These are phyloP conservation scores for Umbelopsis sp. DNA, from an alignment of 371 early-diverging fungal species.

Conservation along the genomic window DNA sequence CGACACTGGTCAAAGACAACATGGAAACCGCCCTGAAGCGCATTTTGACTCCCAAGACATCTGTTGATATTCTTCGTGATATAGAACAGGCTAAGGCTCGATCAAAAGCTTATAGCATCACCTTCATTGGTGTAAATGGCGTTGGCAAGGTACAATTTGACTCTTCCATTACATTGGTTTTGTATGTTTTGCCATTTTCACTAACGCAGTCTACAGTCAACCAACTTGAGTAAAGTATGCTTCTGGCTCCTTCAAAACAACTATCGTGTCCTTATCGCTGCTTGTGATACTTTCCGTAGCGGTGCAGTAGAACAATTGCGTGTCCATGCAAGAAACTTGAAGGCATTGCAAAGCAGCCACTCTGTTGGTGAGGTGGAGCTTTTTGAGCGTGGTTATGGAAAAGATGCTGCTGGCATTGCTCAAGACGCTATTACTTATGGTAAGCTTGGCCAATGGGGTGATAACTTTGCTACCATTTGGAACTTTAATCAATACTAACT, in stretches of 20 bases:
- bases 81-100: slow-evolving; percentile 75
- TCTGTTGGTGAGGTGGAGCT: slow-evolving; percentile 79
- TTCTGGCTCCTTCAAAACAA: slow-evolving; percentile 98
- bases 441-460: slow-evolving; percentile 25
- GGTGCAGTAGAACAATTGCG: slow-evolving; percentile 99
- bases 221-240: slow-evolving; percentile 97
- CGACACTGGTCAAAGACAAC: slow-evolving; percentile 72
- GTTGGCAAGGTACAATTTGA: slow-evolving; percentile 73
- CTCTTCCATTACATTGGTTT: too few relatives aligned
- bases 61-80: slow-evolving; percentile 94
- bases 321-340: slow-evolving; percentile 92
- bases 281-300: slow-evolving; percentile 99
- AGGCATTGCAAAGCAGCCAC: slow-evolving; percentile 72
- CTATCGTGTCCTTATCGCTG: slow-evolving; percentile 94
- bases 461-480: too few relatives aligned
- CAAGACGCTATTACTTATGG: slow-evolving; percentile 94
- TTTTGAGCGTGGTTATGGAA: slow-evolving; percentile 98
- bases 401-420: slow-evolving; percentile 98
- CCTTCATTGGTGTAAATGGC: slow-evolving; percentile 99
- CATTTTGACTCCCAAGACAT: slow-evolving; percentile 91
- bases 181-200: background rate
- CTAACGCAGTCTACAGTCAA: slow-evolving; percentile 62
- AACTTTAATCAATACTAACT: background rate
- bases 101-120: slow-evolving; percentile 86
- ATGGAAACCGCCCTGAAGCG: slow-evolving; percentile 84